Evolutionary conservation across 2,329 filamentous ascomycete species (phyloP).

Genomic region (Fusarium sp.): DNA sequence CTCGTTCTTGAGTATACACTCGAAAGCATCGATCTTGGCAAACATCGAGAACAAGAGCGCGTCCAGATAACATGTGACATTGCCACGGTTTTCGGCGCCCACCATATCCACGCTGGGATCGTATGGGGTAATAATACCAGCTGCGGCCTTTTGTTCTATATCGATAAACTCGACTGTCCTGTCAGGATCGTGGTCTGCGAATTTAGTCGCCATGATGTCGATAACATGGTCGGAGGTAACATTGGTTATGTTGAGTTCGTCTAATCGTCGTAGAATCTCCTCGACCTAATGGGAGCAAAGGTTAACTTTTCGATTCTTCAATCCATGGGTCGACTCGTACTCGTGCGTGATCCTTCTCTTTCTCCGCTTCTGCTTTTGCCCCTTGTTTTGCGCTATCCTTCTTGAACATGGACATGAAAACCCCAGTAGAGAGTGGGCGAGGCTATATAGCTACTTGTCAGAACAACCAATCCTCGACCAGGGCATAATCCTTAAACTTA

Average conservation of each 20-base stretch:
- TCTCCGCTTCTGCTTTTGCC: constrained; percentile 59
- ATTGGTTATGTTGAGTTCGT: constrained; percentile 60
- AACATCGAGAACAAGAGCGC: constrained; percentile 96
- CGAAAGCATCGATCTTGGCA: constrained; percentile 87
- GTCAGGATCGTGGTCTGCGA: constrained; percentile 76
- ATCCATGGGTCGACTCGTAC: constrained; percentile 44
- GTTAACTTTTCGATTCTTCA: constrained; percentile 29
- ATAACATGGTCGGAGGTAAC: constrained; percentile 69
- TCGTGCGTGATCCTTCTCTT: constrained; percentile 60
- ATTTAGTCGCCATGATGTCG: constrained; percentile 69
- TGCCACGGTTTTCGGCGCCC: constrained; percentile 86
- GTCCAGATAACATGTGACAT: constrained; percentile 95
- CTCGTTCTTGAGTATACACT: constrained; percentile 87
- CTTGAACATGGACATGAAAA: constrained; percentile 74
- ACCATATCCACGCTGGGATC: constrained; percentile 78
- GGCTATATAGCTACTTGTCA: constrained; percentile 53
- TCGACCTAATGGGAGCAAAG: constrained; percentile 54
- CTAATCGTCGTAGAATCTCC: constrained; percentile 55
- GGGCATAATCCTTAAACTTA: not conserved
- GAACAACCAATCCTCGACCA: constrained; percentile 3
- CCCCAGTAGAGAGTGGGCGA: constrained; percentile 67
- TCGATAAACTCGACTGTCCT: constrained; percentile 82
- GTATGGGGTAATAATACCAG: constrained; percentile 82
- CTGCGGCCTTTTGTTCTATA: constrained; percentile 83
- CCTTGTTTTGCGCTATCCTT: constrained; percentile 67